Conservation (phyloP, 371 early-diverging fungal species). For the Coemansia sp. region DNA sequence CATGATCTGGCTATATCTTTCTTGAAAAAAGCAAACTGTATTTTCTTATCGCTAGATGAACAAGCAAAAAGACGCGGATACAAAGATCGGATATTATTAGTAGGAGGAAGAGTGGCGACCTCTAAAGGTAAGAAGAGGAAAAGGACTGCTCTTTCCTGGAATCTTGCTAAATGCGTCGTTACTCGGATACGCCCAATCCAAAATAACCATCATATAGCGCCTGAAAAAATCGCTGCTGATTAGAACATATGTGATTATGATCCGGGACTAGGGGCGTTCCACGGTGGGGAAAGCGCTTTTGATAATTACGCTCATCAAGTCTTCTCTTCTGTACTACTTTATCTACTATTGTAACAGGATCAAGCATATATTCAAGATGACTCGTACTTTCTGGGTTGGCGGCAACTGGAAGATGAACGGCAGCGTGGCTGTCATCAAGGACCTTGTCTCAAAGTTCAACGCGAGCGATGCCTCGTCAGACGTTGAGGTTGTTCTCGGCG, state of each 20-base stretch:
- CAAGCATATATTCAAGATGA: constrained; percentile 2
- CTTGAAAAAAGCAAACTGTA: background rate
- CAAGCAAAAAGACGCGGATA: background rate
- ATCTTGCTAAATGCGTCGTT: background rate
- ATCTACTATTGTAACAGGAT: background rate
- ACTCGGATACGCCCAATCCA: background rate
- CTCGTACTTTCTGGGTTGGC: constrained; percentile 54
- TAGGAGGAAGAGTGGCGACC: constrained; percentile 2
- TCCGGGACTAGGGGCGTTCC: background rate
- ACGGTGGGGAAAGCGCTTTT: background rate
- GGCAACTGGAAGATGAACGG: constrained; percentile 99
- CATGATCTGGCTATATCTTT: constrained; percentile 54
- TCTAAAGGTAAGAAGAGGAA: constrained; percentile 9
- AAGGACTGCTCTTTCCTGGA: background rate
- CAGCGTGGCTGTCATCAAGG: constrained; percentile 65
- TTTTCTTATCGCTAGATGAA: background rate
- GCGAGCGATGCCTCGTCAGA: constrained; percentile 53
- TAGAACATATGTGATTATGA: background rate
- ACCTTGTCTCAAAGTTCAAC: constrained; percentile 76
- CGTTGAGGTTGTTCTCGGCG: constrained; percentile 95
- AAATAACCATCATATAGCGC: background rate
- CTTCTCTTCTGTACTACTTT: background rate
- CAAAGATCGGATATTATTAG: background rate
- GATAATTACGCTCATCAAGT: background rate
- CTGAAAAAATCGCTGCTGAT: background rate